Conservation (phyloP, 345 rosid species). For the Tarenaya hassleriana region DNA sequence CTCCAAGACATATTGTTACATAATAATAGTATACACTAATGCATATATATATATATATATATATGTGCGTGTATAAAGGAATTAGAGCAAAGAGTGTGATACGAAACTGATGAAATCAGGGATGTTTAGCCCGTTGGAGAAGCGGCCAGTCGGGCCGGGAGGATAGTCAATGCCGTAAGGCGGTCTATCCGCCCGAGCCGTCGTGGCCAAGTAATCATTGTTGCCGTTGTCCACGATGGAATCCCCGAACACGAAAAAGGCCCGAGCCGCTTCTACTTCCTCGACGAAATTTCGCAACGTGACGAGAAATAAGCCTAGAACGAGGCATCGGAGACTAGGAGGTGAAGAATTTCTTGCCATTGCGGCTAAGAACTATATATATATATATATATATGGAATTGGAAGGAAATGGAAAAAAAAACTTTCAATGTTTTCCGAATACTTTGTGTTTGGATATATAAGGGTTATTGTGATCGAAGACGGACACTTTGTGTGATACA, state of each 20-base stretch:
- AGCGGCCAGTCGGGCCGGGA: constrained; percentile 60
- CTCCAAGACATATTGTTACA: no score
- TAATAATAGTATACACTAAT: no score
- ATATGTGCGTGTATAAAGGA: background rate
- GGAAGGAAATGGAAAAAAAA: no score
- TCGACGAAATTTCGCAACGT: background rate
- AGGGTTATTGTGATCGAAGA: no score
- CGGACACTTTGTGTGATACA: no score
- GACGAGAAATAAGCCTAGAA: background rate
- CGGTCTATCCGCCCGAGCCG: constrained; percentile 66
- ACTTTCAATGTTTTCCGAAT: no score
- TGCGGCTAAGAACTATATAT: no score
- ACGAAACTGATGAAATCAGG: constrained; percentile 62
- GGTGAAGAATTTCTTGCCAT: no score
- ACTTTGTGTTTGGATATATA: no score
- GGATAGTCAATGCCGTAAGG: constrained; percentile 79
- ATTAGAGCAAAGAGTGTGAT: background rate
- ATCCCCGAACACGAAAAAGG: constrained; percentile 72
- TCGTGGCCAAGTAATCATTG: constrained; percentile 59
- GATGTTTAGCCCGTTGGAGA: constrained; percentile 69
- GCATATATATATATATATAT: no score
- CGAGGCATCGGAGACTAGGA: background rate
- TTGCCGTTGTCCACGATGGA: constrained; percentile 79
- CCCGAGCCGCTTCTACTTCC: constrained; percentile 39
- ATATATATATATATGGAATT: no score